Base-by-base conservation (phyloP, 495 filamentous ascomycete species). In the Zalerion maritima region DNA sequence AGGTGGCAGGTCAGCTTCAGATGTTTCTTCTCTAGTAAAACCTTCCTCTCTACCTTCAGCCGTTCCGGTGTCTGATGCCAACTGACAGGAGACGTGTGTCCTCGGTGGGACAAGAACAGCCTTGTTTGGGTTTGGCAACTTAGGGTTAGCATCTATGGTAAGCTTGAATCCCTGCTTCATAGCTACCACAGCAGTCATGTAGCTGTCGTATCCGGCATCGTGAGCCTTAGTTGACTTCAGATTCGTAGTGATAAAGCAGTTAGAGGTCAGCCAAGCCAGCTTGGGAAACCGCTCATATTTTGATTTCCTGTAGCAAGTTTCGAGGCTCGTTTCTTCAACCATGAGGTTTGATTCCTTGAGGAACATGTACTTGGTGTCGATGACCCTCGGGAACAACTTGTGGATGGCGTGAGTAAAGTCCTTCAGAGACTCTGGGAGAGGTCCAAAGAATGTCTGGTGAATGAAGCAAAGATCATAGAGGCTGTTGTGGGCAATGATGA, bases 351-450 rank as follows among this genome's bases (percentile, higher is more conserved):
- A 45, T n/a, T 60, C 55, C 34, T 67, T 57, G 4, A 71, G 75
- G 12, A 70, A 67, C 31, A 92, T 60, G 36, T 74, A 84, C 41
- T 87, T 87, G 0, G 81, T 87, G 41, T 91, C 83, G 4, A 84
- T 52, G 10, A 89, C 49, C 2, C 52, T 45, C 0, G 83, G 81
- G 44, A 87, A 87, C 5, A 73, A 37, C 17, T 51, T 26, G 35
- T 73, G 60, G 13, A 74, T 53, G 12, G 49, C 38, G 2, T 43
- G 23, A 21, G 70, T 57, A 42, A 85, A 85, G 15, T 73, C 68
- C 24, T 64, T 56, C 3, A 80, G 50, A 4, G 50, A 64, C 8
- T 62, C 50, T 3, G 80, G 82, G 6, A 91, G 53, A 1, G 50
- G 39, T 1, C 78, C 74, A 27, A 85, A 54, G 45, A 87, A 89